Evolutionary conservation across 345 rosid genomes (phyloP).

Genomic region (Populus euphratica): DNA sequence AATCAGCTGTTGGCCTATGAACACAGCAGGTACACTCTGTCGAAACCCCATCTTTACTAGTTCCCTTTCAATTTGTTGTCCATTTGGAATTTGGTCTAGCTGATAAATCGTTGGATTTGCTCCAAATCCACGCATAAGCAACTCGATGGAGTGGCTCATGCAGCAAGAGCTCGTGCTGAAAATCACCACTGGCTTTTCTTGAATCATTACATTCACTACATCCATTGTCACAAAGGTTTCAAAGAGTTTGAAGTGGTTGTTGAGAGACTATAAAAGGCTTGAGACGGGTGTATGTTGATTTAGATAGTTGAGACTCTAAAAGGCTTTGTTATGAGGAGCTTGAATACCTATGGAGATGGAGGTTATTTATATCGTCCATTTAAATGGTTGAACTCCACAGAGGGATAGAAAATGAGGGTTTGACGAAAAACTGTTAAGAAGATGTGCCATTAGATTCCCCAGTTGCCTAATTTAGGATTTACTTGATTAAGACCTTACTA

Average conservation of each 20-base stretch:
- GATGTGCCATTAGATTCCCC: no score
- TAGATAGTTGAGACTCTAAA: neutral
- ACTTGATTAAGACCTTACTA: no score
- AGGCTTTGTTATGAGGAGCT: slow-evolving; percentile 10
- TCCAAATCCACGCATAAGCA: slow-evolving; percentile 29
- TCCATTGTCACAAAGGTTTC: slow-evolving; percentile 14
- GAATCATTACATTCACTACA: slow-evolving; percentile 14
- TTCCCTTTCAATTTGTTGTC: slow-evolving; percentile 24
- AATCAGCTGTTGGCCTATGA: slow-evolving; percentile 25
- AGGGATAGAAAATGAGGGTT: neutral
- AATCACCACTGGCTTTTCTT: slow-evolving; percentile 27
- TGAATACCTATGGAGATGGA: neutral
- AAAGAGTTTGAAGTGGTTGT: neutral
- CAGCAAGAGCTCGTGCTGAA: slow-evolving; percentile 30
- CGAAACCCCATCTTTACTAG: slow-evolving; percentile 26
- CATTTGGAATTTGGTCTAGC: slow-evolving; percentile 26
- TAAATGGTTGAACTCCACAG: neutral
- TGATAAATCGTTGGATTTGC: slow-evolving; percentile 27
- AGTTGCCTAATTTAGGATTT: no score
- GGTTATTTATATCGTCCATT: slow-evolving; percentile 28
- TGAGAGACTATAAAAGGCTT: neutral
- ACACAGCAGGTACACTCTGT: slow-evolving; percentile 30
- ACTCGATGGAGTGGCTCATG: slow-evolving; percentile 34
- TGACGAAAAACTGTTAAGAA: no score
- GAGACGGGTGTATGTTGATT: neutral